Evolutionary conservation across 257 asterid genomes (phyloP).

Genomic region (Rhazya stricta): DNA sequence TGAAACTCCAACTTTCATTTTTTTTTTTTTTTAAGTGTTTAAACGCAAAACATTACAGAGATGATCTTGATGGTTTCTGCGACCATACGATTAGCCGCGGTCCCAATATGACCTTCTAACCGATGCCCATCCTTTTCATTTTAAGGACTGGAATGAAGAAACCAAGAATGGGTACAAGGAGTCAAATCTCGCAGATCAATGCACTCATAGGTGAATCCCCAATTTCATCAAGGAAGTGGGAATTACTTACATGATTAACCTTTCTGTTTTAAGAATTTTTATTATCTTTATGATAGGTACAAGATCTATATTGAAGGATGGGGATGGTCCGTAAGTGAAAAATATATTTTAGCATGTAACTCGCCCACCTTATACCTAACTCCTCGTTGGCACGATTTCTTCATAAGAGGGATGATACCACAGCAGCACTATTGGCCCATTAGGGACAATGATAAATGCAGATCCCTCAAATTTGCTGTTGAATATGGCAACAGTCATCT

Average conservation of each 20-base stretch:
- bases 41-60: too few species aligned
- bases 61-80: too few species aligned
- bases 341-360: slow-evolving; percentile 76
- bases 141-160: slow-evolving; percentile 29
- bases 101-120: neutral
- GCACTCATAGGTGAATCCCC: slow-evolving; percentile 24
- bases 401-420: slow-evolving; percentile 70
- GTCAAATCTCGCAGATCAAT: slow-evolving; percentile 33
- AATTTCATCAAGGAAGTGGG: neutral
- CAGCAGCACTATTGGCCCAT: slow-evolving; percentile 85
- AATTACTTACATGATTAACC: too few species aligned
- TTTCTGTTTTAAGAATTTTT: neutral
- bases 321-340: slow-evolving; percentile 90
- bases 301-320: slow-evolving; percentile 85
- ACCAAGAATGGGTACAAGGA: slow-evolving; percentile 22
- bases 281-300: slow-evolving; percentile 40
- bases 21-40: too few species aligned
- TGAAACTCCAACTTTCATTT: too few species aligned
- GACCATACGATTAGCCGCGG: neutral
- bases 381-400: slow-evolving; percentile 69
- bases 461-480: slow-evolving; percentile 72
- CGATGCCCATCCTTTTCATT: neutral
- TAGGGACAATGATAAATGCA: slow-evolving; percentile 55
- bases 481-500: slow-evolving; percentile 82
- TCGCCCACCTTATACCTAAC: slow-evolving; percentile 70